phyloP scores from a whole-genome alignment of 768 basidiomycete genomes.

The Kwoniella sp. region DNA sequence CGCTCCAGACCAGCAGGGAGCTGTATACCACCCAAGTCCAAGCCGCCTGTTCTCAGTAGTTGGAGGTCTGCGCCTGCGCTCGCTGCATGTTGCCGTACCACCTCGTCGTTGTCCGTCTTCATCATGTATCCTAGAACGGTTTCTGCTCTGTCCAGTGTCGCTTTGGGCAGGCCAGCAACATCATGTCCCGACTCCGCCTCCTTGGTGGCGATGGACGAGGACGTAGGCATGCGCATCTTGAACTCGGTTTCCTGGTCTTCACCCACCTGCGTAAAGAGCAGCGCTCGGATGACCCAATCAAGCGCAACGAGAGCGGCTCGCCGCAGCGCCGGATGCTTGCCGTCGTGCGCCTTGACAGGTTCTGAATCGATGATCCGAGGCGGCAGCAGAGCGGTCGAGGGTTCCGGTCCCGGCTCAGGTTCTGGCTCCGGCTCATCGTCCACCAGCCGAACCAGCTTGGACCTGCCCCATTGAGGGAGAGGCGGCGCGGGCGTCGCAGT shows the following conservation, averaged over 20 bases:
- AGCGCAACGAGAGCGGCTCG: constrained; percentile 84
- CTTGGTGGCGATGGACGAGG: neutral
- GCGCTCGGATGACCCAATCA: constrained; percentile 61
- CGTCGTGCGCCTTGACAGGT: constrained; percentile 21
- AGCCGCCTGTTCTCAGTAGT: too few species aligned
- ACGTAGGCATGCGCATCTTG: neutral
- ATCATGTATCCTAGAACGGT: constrained; percentile 66
- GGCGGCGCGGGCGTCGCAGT: constrained; percentile 56
- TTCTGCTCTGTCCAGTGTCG: constrained; percentile 56
- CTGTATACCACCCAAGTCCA: too few species aligned
- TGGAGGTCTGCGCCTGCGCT: constrained; percentile 53
- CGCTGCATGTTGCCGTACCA: constrained; percentile 70
- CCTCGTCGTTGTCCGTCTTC: constrained; percentile 65
- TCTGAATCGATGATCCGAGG: constrained; percentile 21
- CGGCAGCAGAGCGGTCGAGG: neutral
- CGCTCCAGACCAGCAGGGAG: too few species aligned
- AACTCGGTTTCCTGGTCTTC: constrained; percentile 18
- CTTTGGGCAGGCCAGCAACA: neutral
- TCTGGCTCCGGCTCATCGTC: constrained; percentile 35
- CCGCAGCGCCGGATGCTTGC: constrained; percentile 73
- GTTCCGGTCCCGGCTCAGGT: neutral
- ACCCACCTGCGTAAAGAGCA: constrained; percentile 46
- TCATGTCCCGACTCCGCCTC: neutral
- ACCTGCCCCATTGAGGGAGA: constrained; percentile 40
- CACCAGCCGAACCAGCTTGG: constrained; percentile 4